A percentile compares a stretch with the other conserved stretches of the same genome.
phyloP scores from a whole-genome alignment of 106 monocot species.

The Dioscorea alata region DNA sequence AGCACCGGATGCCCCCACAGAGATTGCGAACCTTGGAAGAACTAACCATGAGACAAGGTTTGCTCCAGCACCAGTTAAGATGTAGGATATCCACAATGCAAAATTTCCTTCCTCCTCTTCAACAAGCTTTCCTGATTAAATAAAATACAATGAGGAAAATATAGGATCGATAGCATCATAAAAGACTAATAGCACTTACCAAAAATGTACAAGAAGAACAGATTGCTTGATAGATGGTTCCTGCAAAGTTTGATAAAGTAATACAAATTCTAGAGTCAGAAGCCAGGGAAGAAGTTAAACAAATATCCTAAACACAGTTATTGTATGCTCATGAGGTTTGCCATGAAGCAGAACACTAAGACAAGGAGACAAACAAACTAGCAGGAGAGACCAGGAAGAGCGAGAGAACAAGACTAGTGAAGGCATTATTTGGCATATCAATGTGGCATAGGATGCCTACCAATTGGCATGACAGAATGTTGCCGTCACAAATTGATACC shows the following conservation, averaged over 20 bases:
- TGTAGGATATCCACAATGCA: constrained; percentile 94
- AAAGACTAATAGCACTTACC: constrained; percentile 40
- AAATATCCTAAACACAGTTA: no score
- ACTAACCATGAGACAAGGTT: constrained; percentile 93
- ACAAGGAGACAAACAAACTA: no score
- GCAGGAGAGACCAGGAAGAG: no score
- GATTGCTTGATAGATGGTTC: constrained; percentile 97
- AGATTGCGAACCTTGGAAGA: constrained; percentile 77
- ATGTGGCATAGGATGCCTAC: constrained; percentile 27
- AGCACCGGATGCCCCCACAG: constrained; percentile 94
- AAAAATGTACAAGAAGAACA: constrained; percentile 97
- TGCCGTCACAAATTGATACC: constrained; percentile 92
- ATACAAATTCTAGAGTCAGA: constrained; percentile 17
- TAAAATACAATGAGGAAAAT: not conserved
- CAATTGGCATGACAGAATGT: constrained; percentile 95
- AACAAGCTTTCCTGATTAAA: constrained; percentile 83
- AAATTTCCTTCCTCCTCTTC: constrained; percentile 98
- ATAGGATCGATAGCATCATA: not conserved
- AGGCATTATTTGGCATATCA: not conserved
- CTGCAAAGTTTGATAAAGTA: constrained; percentile 37
- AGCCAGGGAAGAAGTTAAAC: not conserved
- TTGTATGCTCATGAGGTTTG: no score
- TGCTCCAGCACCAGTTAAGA: constrained; percentile 91
- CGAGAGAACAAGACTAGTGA: no score
- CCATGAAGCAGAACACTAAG: no score